Evolutionary conservation across 345 rosid genomes (phyloP).

Genomic region (Linum tenue): DNA sequence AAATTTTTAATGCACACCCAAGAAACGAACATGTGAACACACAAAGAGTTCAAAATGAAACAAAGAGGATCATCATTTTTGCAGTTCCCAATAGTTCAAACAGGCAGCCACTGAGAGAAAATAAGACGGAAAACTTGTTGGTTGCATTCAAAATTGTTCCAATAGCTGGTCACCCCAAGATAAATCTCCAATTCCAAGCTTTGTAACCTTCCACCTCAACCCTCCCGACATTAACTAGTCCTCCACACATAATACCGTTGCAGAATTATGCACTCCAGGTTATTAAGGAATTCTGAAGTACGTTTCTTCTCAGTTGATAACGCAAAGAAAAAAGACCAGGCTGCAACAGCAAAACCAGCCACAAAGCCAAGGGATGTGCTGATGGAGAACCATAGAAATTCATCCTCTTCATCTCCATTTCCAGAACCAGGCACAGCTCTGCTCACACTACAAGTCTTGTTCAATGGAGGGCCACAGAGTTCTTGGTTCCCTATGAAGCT

Average conservation of each 20-base stretch:
- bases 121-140: too few species aligned
- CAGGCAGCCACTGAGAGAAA: too few species aligned
- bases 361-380: neutral
- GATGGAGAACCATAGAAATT: neutral
- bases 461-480: neutral
- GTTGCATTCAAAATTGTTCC: conserved; percentile 48
- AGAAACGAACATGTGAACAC: too few species aligned
- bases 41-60: too few species aligned
- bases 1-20: too few species aligned
- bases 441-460: conserved; percentile 1
- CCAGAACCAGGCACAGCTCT: neutral
- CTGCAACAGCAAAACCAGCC: neutral
- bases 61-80: too few species aligned
- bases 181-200: conserved; percentile 88
- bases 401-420: neutral
- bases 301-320: neutral
- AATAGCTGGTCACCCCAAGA: conserved; percentile 93
- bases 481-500: neutral
- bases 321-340: neutral
- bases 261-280: too few species aligned
- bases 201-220: conserved; percentile 65
- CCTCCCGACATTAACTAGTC: conserved; percentile 65
- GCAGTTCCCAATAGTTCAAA: too few species aligned
- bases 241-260: conserved; percentile 10
- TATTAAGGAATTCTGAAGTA: neutral